phyloP scores from a whole-genome alignment of 2,329 filamentous ascomycete genomes.

The Elsinoe batatas region DNA sequence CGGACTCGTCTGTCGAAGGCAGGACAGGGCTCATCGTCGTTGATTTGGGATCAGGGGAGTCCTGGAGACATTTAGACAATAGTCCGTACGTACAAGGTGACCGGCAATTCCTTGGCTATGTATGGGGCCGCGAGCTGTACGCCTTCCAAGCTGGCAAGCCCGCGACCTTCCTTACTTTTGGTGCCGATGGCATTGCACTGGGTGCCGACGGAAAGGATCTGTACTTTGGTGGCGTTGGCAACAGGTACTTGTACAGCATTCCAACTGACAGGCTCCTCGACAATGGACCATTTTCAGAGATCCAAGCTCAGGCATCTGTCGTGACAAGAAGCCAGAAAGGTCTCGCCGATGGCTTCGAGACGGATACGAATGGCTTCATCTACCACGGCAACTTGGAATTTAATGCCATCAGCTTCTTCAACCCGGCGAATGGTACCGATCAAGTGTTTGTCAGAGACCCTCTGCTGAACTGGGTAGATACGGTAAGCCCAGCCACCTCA shows the following conservation, averaged over 20 bases:
- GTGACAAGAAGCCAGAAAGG: conserved; percentile 39
- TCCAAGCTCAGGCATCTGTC: conserved; percentile 36
- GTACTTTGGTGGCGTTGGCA: conserved; percentile 38
- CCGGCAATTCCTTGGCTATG: conserved; percentile 38
- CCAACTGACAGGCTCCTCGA: conserved; percentile 37
- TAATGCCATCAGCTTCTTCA: conserved; percentile 39
- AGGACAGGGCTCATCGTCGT: conserved; percentile 42
- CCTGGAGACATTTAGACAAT: conserved; percentile 41
- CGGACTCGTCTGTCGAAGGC: conserved; percentile 40
- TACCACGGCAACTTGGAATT: conserved; percentile 44
- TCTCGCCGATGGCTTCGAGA: conserved; percentile 44
- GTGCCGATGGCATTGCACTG: conserved; percentile 43
- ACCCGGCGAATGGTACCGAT: conserved; percentile 36
- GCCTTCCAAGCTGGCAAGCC: conserved; percentile 29
- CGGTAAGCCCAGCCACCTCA: conserved; percentile 19
- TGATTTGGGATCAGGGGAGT: conserved; percentile 40
- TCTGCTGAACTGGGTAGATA: conserved; percentile 43
- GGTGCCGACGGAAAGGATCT: conserved; percentile 40
- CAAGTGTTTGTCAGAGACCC: conserved; percentile 37
- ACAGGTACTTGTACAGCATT: conserved; percentile 37
- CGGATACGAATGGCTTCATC: conserved; percentile 40
- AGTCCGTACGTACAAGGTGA: conserved; percentile 33
- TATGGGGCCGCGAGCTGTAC: conserved; percentile 42
- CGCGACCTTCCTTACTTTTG: conserved; percentile 33
- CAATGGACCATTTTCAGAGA: conserved; percentile 30